phyloP scores from a whole-genome alignment of 1,284 basidiomycete species.

The Anthracocystis panici-leucophaei region DNA sequence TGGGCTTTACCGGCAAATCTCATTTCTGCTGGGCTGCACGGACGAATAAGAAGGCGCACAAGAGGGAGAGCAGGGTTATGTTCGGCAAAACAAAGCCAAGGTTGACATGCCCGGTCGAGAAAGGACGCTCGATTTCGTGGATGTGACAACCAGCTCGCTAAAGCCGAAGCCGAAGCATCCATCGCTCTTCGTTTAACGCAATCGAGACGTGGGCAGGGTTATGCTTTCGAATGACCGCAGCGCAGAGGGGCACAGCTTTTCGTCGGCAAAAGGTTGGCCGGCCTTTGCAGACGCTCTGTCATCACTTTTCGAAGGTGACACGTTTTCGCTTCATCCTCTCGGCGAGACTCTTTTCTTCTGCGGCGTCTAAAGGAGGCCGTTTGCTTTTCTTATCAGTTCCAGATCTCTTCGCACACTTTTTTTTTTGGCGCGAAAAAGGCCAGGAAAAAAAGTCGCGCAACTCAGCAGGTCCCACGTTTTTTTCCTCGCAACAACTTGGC shows the following conservation, averaged over 20 bases:
- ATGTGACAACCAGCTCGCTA: slow-evolving; percentile 10
- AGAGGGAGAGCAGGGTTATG: no score
- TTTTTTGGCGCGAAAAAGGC: not conserved
- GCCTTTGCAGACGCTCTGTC: not conserved
- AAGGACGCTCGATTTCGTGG: not conserved
- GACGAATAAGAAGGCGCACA: no score
- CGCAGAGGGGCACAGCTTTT: not conserved
- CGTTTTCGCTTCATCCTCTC: slow-evolving; percentile 25
- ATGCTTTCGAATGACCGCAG: no score
- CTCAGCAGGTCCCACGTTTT: slow-evolving; percentile 18
- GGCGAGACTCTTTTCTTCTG: slow-evolving; percentile 23
- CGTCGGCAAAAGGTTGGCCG: not conserved
- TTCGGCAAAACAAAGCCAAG: not conserved
- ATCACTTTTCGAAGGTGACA: not conserved
- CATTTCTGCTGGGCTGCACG: not conserved
- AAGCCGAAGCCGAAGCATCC: slow-evolving; percentile 30
- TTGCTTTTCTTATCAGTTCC: slow-evolving; percentile 17
- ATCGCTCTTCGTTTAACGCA: no score
- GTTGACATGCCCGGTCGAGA: slow-evolving; percentile 1
- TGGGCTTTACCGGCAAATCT: not conserved
- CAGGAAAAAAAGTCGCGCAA: not conserved
- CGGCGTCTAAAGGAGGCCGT: not conserved
- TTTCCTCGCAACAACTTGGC: not conserved
- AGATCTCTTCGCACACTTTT: slow-evolving; percentile 3
- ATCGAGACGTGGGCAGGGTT: no score